These are phyloP conservation scores for Pleurotus tuoliensis DNA, from an alignment of 768 basidiomycete genomes.

Conservation along the genomic window DNA sequence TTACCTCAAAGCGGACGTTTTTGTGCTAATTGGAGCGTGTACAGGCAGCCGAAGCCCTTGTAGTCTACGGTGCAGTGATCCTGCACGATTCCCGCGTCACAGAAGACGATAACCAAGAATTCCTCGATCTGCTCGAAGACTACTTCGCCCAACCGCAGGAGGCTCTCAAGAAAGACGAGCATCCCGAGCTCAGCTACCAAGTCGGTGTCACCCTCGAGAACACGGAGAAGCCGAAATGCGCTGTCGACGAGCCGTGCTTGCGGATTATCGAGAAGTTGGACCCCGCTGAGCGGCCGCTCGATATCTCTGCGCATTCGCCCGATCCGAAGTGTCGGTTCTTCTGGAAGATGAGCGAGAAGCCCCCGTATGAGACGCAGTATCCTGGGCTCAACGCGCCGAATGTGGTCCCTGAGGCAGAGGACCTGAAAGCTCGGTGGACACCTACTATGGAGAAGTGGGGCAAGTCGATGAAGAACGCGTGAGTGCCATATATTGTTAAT, in stretches of 20 bases:
- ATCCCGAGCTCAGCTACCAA: conserved; percentile 86
- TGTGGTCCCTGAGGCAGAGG: conserved; percentile 65
- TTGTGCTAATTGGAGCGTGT: neutral
- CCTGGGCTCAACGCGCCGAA: conserved; percentile 78
- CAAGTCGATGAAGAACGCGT: conserved; percentile 83
- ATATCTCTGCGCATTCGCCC: conserved; percentile 72
- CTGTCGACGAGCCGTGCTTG: conserved; percentile 79
- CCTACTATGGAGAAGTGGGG: conserved; percentile 85
- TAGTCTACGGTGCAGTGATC: conserved; percentile 82
- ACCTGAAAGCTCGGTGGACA: conserved; percentile 62
- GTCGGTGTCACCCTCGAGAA: conserved; percentile 95
- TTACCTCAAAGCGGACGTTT: neutral
- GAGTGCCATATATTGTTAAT: conserved; percentile 22
- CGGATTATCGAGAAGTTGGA: conserved; percentile 74
- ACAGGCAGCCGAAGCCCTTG: conserved; percentile 79
- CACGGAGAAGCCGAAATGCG: conserved; percentile 89
- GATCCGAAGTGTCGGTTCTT: conserved; percentile 97
- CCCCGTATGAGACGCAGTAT: conserved; percentile 76
- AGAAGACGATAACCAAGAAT: conserved; percentile 74
- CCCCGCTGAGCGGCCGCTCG: conserved; percentile 78
- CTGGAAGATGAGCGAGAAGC: conserved; percentile 74
- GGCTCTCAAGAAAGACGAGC: conserved; percentile 69
- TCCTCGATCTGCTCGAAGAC: conserved; percentile 89
- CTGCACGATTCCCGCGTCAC: conserved; percentile 82
- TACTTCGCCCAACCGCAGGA: conserved; percentile 78